Conservation (phyloP, 2,329 filamentous ascomycete genomes). For the Penicillium sp. region DNA sequence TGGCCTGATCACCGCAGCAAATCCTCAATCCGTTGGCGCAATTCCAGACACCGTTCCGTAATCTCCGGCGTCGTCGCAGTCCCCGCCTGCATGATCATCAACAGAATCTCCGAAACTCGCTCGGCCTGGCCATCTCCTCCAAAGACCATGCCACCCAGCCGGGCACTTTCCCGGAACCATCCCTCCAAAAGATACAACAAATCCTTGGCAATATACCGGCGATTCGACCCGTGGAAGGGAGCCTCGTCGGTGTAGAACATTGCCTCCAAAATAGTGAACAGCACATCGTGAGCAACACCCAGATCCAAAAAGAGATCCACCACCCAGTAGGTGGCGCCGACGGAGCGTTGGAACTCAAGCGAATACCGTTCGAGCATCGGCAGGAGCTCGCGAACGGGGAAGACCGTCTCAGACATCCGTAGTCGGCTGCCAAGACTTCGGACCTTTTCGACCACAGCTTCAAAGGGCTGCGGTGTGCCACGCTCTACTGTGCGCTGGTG, state of each 20-base stretch:
- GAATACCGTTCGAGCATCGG: constrained; percentile 59
- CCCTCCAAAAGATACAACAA: constrained; percentile 61
- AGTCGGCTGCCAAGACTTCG: constrained; percentile 59
- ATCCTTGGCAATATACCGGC: constrained; percentile 60
- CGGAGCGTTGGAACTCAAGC: constrained; percentile 50
- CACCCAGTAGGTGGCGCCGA: constrained; percentile 58
- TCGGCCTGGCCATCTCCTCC: constrained; percentile 61
- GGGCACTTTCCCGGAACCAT: constrained; percentile 62
- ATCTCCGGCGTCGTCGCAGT: constrained; percentile 5
- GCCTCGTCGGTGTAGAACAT: constrained; percentile 69
- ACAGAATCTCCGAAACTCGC: constrained; percentile 48
- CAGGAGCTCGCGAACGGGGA: constrained; percentile 57
- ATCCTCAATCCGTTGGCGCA: constrained; percentile 45
- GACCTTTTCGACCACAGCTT: constrained; percentile 56
- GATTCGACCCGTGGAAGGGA: constrained; percentile 62
- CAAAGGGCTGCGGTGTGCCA: constrained; percentile 47
- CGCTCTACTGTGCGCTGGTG: constrained; percentile 57
- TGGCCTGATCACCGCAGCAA: constrained; percentile 35
- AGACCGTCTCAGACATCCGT: constrained; percentile 57
- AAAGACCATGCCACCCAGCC: constrained; percentile 57
- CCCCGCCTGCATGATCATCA: constrained; percentile 46
- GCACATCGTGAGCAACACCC: constrained; percentile 60
- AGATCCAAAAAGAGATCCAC: constrained; percentile 67
- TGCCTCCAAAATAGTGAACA: constrained; percentile 64
- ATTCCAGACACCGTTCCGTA: constrained; percentile 30